Conservation (phyloP, 768 basidiomycete genomes). For the Albatrellus ellisii region DNA sequence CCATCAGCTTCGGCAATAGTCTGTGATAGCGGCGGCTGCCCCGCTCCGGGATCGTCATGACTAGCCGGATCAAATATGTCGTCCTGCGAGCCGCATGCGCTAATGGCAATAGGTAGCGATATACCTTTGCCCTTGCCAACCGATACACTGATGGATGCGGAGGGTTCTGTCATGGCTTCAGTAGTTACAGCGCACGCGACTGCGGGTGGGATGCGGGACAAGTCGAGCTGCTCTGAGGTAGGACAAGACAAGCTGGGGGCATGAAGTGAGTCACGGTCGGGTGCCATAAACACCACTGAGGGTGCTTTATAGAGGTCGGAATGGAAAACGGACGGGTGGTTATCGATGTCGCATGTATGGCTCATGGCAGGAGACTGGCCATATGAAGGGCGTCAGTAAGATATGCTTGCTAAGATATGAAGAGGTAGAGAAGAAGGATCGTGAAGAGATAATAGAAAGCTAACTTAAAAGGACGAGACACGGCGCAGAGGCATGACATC, state of each 20-base stretch:
- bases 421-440: constrained; percentile 10
- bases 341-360: constrained; percentile 33
- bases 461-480: no score
- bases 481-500: no score
- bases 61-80: constrained; percentile 17
- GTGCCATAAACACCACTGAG: constrained; percentile 2
- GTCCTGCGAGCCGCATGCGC: constrained; percentile 14
- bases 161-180: background rate
- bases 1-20: no score
- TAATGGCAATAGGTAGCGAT: constrained; percentile 40
- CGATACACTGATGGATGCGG: constrained; percentile 3
- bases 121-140: constrained; percentile 42
- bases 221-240: constrained; percentile 1
- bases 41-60: constrained; percentile 1
- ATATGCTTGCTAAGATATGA: constrained; percentile 9
- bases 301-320: constrained; percentile 33
- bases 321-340: constrained; percentile 36
- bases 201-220: background rate
- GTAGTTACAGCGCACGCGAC: constrained; percentile 1
- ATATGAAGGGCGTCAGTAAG: constrained; percentile 9
- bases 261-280: background rate
- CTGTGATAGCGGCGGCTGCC: no score
- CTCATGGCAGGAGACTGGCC: constrained; percentile 26
- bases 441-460: no score
- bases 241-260: constrained; percentile 3